Evolutionary conservation across 106 monocot species (phyloP), one percentile per base, ranked within the genome.

Genomic region (Dendrobium catenatum): DNA sequence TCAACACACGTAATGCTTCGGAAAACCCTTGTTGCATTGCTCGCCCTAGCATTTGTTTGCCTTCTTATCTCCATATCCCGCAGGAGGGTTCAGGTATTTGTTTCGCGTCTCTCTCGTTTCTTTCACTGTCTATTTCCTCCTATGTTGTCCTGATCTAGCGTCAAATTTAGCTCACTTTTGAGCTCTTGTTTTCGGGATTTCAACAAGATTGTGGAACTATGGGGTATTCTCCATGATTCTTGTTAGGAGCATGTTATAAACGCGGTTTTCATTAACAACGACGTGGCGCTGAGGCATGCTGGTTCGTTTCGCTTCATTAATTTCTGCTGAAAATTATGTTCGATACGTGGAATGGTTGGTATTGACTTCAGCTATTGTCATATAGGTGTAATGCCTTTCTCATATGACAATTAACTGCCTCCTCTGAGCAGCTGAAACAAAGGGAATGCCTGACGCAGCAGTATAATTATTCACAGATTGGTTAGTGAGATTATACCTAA

Each of bases 81-180:
- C 76, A 76, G 47, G 27, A 47, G n/a, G 76, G 76, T 49, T 11
- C 22, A 76, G 76, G 76, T 76, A 9, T 27, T 76, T 47, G 46
- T 76, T 76, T 24, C 48, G 24, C 19, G 18, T 5, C 56, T 27
- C 26, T 49, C 2, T 51, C 3, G 49, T 76, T 43, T 42, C 26
- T 51, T 51, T 19, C 42, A 6, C 51, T 51, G 51, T 51, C 51
- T 51, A 3, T 51, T 51, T 51, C 15, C 51, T 51, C 15, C 13
- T 51, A 51, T 44, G 6, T 43, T 75, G n/a, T 75, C 31, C 19
- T 10, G 37, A 18, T 13, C 40, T 40, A 0, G 72, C 40, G 10
- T 72, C 72, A 72, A 40, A 37, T 13, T 40, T 72, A 10, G 22
- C 22, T 51, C 16, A 51, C 10, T 51, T 51, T 51, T 51, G 51